phyloP scores from a whole-genome alignment of 1,284 basidiomycete genomes.

The Ustilago xerochloae region DNA sequence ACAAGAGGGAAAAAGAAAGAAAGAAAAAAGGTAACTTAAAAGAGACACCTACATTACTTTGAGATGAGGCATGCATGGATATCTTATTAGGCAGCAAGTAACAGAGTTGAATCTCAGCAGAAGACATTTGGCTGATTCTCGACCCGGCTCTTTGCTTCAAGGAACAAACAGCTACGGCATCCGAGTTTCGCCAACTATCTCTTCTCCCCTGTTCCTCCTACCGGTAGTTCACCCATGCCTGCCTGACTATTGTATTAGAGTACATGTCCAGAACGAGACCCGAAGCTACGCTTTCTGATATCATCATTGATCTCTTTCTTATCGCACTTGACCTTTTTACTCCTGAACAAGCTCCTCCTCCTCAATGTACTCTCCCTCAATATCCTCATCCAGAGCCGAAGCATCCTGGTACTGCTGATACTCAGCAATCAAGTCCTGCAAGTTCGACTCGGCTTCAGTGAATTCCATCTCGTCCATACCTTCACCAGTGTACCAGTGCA shows the following conservation, averaged over 20 bases:
- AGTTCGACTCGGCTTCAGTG: constrained; percentile 68
- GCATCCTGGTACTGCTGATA: constrained; percentile 70
- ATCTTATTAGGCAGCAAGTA: too few relatives aligned
- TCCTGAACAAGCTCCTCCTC: constrained; percentile 56
- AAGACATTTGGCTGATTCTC: too few relatives aligned
- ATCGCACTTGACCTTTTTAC: too few relatives aligned
- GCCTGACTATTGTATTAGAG: too few relatives aligned
- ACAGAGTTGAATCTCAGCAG: too few relatives aligned
- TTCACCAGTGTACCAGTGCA: constrained; percentile 69
- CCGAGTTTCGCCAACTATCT: neutral
- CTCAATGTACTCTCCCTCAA: constrained; percentile 66
- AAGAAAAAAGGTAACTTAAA: neutral
- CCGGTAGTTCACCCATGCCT: too few relatives aligned
- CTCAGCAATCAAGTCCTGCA: constrained; percentile 70
- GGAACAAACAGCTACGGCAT: constrained; percentile 5
- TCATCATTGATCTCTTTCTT: too few relatives aligned
- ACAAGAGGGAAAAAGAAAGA: constrained; percentile 1
- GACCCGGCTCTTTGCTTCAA: neutral
- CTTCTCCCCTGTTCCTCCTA: too few relatives aligned
- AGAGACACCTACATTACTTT: neutral
- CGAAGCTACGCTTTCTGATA: too few relatives aligned
- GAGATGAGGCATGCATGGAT: neutral
- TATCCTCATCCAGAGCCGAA: constrained; percentile 69
- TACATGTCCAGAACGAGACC: constrained; percentile 3
- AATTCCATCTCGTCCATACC: constrained; percentile 70